These are phyloP conservation scores for Corylus americana DNA, from an alignment of 306 rosid genomes.

Conservation along the genomic window DNA sequence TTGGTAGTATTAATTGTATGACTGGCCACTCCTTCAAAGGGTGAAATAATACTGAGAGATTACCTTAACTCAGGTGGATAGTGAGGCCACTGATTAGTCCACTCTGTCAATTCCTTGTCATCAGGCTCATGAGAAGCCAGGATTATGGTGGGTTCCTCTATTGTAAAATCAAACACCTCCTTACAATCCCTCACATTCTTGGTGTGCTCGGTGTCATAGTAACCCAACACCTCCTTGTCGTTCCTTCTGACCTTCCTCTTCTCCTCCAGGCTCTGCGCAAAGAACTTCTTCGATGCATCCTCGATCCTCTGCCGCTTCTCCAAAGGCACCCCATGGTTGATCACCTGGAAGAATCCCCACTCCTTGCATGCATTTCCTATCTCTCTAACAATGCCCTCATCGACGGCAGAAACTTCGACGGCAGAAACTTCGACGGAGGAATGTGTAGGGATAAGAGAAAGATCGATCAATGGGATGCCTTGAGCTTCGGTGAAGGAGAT, in stretches of 20 bases:
- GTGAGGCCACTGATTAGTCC: constrained; percentile 50
- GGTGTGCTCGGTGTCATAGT: constrained; percentile 60
- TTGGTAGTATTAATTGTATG: too few species aligned
- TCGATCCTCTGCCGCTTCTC: constrained; percentile 34
- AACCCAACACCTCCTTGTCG: constrained; percentile 36
- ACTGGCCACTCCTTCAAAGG: too few species aligned
- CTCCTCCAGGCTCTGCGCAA: constrained; percentile 55
- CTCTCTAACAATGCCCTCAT: constrained; percentile 36
- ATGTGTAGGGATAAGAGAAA: constrained; percentile 26
- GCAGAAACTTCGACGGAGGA: constrained; percentile 11
- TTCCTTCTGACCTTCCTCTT: constrained; percentile 51
- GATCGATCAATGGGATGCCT: constrained; percentile 57
- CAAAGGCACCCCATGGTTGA: constrained; percentile 60
- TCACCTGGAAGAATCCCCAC: constrained; percentile 80
- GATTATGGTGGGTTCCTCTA: constrained; percentile 38
- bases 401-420: constrained; percentile 8
- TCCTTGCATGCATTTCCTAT: constrained; percentile 54
- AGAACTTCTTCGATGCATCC: constrained; percentile 43
- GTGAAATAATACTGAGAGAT: too few species aligned
- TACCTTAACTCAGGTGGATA: constrained; percentile 60
- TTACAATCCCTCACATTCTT: constrained; percentile 83
- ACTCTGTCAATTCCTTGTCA: constrained; percentile 33
- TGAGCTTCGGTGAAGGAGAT: constrained; percentile 36
- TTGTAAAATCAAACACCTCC: constrained; percentile 56
- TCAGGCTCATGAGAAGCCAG: constrained; percentile 37